These are phyloP conservation scores for Eucommia ulmoides DNA, from an alignment of 257 asterid species.

Conservation along the genomic window DNA sequence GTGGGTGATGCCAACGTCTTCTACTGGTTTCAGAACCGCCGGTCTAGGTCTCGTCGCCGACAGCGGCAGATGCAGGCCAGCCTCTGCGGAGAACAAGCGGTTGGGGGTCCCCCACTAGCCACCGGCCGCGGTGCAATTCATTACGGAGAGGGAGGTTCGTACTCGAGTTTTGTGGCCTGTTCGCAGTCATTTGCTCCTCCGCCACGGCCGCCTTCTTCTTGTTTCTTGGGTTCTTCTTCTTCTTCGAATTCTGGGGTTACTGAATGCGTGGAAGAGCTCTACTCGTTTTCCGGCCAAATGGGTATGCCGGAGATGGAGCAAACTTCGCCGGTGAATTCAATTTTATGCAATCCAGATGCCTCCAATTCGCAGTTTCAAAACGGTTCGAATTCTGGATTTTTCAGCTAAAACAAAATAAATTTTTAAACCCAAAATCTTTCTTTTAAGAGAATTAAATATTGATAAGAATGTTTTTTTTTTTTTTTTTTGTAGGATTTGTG, in stretches of 20 bases:
- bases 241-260: conserved; percentile 12
- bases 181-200: background rate
- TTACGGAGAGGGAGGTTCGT: conserved; percentile 10
- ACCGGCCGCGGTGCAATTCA: conserved; percentile 6
- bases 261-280: conserved; percentile 9
- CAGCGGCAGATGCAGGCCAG: conserved; percentile 51
- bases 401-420: background rate
- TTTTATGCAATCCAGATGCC: conserved; percentile 16
- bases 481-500: conserved; percentile 19
- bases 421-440: background rate
- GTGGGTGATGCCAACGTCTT: conserved; percentile 77
- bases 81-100: conserved; percentile 13
- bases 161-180: conserved; percentile 3
- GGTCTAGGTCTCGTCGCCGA: conserved; percentile 68
- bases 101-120: background rate
- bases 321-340: conserved; percentile 12
- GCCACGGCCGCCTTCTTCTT: too few species aligned
- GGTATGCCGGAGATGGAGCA: conserved; percentile 23
- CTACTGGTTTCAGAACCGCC: conserved; percentile 92
- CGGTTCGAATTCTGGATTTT: conserved; percentile 10
- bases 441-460: background rate
- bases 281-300: conserved; percentile 15
- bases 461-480: background rate
- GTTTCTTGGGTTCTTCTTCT: too few species aligned
- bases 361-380: conserved; percentile 22